Evolutionary conservation across 2,329 filamentous ascomycete species (phyloP), one percentile per base, ranked within the genome.

Genomic region (Leptographium flavum): DNA sequence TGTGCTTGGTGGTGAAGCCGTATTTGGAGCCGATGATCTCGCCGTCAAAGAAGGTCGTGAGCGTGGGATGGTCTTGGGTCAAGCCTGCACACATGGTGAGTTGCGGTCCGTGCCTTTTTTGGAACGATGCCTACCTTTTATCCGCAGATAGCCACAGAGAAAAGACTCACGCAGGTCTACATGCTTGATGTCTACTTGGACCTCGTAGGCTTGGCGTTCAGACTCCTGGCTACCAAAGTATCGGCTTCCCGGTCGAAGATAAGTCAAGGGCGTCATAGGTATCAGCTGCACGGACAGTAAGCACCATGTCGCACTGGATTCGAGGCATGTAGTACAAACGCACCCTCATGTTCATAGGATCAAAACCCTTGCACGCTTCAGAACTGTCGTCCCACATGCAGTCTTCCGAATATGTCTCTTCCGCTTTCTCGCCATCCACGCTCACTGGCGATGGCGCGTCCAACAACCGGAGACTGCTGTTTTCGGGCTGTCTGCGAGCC

Each of bases 1-100:
- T 76, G 60, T 95, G 86, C 52, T 84, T 78, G 32, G 92, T 98
- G 51, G 83, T 76, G 66, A 98, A 98, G n/a, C 79, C 83, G 65
- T 96, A 88, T 59, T 94, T 94, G 47, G 80, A 81, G 41, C 92
- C 92, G 53, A 98, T 95, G 45, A 98, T 94, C 64, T 98, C 92
- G 60, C 90, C 88, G 64, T 96, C 90, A 56, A 98, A 98, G 61
- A 93, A 98, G 1, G 92, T 98, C 9, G 90, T 96, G 42, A 98
- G 70, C n/a, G 88, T 95, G 13, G 90, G 90, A 60, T 96, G 90
- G 63, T 95, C 88, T 59, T 93, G 83, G 0, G 92, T 96, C 15
- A 98, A 70, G 43, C 88, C 88, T 95, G 53, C 17, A 13, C 11
- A 36, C 11, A 21, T 36, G 10, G 19, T 36, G 6, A 36, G 33